Percentiles rank a stretch among this genome's conserved stretches.
These are phyloP conservation scores for Chloroidium sp. DNA, from an alignment of 163 green algal genomes.

Conservation along the genomic window DNA sequence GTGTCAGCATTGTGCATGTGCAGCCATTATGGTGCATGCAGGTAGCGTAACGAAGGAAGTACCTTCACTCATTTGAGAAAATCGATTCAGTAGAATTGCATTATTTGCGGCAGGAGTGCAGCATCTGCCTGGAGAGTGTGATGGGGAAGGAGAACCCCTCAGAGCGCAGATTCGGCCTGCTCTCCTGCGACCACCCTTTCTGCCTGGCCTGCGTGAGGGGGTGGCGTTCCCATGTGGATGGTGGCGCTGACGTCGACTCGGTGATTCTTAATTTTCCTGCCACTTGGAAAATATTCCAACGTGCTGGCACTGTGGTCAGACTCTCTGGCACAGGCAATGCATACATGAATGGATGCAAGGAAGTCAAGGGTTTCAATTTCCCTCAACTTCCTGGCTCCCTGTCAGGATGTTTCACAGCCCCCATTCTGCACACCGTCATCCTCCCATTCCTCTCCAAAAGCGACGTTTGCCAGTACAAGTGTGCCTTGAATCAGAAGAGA, in stretches of 20 bases:
- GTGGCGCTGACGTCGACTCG: conserved; percentile 34
- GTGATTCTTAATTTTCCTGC: conserved; percentile 2
- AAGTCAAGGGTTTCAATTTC: background rate
- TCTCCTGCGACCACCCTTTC: conserved; percentile 77
- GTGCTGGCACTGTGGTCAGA: background rate
- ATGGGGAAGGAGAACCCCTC: conserved; percentile 34
- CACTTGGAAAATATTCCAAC: no score
- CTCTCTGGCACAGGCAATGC: background rate
- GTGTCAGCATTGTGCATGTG: conserved; percentile 31
- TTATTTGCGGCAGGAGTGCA: conserved; percentile 23
- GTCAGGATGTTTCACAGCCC: background rate
- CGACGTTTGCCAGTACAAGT: background rate
- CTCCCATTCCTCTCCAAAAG: background rate
- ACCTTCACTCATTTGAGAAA: no score
- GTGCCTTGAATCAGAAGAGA: background rate
- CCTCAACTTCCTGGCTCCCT: background rate
- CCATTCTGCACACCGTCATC: background rate
- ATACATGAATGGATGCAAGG: background rate
- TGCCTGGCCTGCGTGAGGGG: conserved; percentile 79
- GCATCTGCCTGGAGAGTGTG: conserved; percentile 71
- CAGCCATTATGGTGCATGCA: conserved; percentile 12
- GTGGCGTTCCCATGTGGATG: conserved; percentile 51
- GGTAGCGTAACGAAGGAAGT: conserved; percentile 37
- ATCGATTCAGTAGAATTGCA: no score
- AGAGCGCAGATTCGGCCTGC: conserved; percentile 68